A percentile compares a stretch with the other conserved stretches of the same genome.
Conservation (phyloP, 805 yeast genomes). For the Alloascoidea africana region DNA sequence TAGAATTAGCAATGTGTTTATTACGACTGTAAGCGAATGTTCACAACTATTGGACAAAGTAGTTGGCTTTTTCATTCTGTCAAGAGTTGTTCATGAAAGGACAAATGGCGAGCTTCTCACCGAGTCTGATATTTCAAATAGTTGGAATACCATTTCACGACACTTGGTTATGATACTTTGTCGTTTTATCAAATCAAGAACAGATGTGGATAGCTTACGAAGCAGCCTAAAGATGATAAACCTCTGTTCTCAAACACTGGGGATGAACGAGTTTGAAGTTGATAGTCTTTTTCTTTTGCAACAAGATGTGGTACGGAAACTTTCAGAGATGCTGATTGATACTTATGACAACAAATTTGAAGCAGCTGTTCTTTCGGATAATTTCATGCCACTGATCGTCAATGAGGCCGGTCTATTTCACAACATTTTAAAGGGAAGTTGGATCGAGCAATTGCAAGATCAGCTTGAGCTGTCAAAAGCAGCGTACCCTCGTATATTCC, state of each 20-base stretch:
- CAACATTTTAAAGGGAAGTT: constrained; percentile 46
- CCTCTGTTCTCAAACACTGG: neutral
- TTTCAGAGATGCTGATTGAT: neutral
- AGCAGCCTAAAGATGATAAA: neutral
- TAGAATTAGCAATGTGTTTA: neutral
- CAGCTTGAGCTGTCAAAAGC: too few species aligned
- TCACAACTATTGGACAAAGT: neutral
- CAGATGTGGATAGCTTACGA: neutral
- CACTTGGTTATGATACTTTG: neutral
- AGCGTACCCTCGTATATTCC: constrained; percentile 51
- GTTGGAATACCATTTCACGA: neutral
- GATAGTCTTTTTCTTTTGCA: neutral
- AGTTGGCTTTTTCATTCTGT: neutral
- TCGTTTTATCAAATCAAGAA: neutral
- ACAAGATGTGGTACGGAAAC: neutral
- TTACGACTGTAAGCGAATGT: neutral
- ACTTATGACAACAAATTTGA: neutral
- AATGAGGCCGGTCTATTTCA: constrained; percentile 44
- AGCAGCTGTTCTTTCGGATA: constrained; percentile 30
- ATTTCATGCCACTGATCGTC: constrained; percentile 75
- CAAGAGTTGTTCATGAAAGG: neutral
- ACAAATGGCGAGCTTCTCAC: neutral
- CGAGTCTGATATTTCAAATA: neutral
- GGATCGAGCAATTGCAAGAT: constrained; percentile 44
- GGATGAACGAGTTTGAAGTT: neutral